phyloP scores from a whole-genome alignment of 2,329 filamentous ascomycete species.

The Monilinia laxa region DNA sequence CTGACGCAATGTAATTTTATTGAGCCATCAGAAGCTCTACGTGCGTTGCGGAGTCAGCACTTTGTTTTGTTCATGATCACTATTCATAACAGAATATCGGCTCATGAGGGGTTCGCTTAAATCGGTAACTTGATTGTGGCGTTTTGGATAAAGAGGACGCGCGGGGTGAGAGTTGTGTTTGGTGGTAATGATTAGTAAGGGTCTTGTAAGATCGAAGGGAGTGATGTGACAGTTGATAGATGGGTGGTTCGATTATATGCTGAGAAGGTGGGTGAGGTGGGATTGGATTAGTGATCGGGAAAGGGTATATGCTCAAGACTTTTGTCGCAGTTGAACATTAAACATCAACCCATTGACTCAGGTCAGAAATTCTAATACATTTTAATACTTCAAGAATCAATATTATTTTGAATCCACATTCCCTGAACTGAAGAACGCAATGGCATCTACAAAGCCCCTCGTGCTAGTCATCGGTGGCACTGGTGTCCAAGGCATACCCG shows the following conservation, averaged over 20 bases:
- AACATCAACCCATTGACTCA: neutral
- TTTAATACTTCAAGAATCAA: neutral
- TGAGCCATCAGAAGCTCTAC: neutral
- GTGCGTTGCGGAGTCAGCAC: conserved; percentile 8
- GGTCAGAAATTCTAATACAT: neutral
- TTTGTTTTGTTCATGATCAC: conserved; percentile 6
- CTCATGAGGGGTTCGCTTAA: conserved; percentile 17
- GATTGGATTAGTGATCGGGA: conserved; percentile 9
- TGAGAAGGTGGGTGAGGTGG: neutral
- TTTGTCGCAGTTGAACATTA: neutral
- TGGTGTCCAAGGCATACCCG: conserved; percentile 43
- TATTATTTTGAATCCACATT: neutral
- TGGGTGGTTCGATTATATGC: neutral
- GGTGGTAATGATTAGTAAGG: conserved; percentile 1
- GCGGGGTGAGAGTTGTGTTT: neutral
- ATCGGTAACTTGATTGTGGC: conserved; percentile 5
- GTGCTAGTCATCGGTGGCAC: conserved; percentile 50
- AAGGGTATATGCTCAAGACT: neutral
- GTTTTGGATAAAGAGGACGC: neutral
- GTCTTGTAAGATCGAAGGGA: neutral
- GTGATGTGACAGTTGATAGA: neutral
- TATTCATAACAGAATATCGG: conserved; percentile 8
- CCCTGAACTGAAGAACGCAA: neutral
- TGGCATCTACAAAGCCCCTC: conserved; percentile 46
- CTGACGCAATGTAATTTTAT: neutral